These are phyloP conservation scores for Aspergillus sclerotialis DNA, from an alignment of 2,329 filamentous ascomycete genomes.

Conservation along the genomic window DNA sequence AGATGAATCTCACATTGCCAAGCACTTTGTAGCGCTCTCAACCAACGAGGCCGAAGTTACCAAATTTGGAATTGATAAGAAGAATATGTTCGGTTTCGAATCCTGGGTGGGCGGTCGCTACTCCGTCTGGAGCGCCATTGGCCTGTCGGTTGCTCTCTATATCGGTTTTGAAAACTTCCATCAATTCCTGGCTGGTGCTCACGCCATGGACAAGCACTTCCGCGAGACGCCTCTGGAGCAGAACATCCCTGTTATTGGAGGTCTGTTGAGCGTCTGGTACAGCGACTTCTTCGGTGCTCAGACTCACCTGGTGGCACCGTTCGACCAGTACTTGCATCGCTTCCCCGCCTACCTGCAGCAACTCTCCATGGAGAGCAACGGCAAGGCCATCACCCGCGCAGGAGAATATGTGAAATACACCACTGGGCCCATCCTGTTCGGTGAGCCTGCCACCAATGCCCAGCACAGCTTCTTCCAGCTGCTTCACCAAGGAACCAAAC, in stretches of 20 bases:
- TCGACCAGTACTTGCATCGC: constrained; percentile 98
- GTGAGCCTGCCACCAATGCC: constrained; percentile 96
- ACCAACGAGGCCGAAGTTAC: constrained; percentile 93
- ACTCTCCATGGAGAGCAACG: constrained; percentile 99
- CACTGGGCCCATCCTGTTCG: constrained; percentile 91
- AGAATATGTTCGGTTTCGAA: constrained; percentile 99
- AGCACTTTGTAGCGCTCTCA: constrained; percentile 97
- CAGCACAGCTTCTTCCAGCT: constrained; percentile 99
- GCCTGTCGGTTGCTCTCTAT: constrained; percentile 87
- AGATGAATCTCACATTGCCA: constrained; percentile 71
- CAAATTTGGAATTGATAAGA: constrained; percentile 97
- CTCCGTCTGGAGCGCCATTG: constrained; percentile 98
- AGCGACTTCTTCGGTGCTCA: constrained; percentile 98
- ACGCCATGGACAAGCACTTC: constrained; percentile 99
- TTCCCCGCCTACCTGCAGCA: constrained; percentile 99
- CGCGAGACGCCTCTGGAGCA: constrained; percentile 79
- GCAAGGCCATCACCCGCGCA: constrained; percentile 88
- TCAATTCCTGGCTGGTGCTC: constrained; percentile 86
- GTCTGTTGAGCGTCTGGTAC: constrained; percentile 96
- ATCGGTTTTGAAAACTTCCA: constrained; percentile 97
- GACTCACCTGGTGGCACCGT: constrained; percentile 93
- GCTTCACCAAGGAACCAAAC: constrained; percentile 96
- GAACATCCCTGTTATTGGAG: constrained; percentile 90
- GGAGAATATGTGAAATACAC: constrained; percentile 93
- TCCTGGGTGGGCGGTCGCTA: constrained; percentile 98